Evolutionary conservation across 2,329 filamentous ascomycete species (phyloP).

Genomic region (Cladosporium sp.): DNA sequence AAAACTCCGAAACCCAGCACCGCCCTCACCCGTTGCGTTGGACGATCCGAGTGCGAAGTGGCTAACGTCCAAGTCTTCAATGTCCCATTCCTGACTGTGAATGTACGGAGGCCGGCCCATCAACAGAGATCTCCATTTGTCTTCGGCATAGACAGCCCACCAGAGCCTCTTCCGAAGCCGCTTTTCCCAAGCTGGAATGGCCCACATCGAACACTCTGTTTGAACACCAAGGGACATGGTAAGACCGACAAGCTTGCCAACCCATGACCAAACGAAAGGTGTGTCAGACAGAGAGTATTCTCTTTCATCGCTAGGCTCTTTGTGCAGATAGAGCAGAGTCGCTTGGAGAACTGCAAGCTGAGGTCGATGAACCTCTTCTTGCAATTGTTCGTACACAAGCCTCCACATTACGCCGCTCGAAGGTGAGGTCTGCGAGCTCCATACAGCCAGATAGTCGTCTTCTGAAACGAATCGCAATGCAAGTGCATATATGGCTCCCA

Average conservation of each 20-base stretch:
- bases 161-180: conserved; percentile 2
- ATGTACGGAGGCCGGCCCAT: conserved; percentile 8
- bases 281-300: neutral
- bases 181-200: conserved; percentile 7
- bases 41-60: neutral
- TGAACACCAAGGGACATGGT: conserved; percentile 1
- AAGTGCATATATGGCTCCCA: conserved; percentile 5
- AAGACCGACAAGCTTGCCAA: conserved; percentile 2
- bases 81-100: conserved; percentile 4
- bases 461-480: neutral
- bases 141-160: conserved; percentile 10
- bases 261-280: conserved; percentile 3
- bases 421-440: neutral
- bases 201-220: conserved; percentile 6
- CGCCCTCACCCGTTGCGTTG: neutral
- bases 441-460: neutral
- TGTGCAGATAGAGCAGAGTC: conserved; percentile 4
- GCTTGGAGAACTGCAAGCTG: conserved; percentile 4
- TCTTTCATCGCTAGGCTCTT: neutral
- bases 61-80: conserved; percentile 1
- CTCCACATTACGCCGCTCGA: neutral
- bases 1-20: neutral
- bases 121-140: conserved; percentile 7
- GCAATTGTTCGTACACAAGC: conserved; percentile 6
- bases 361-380: conserved; percentile 1